Conservation (phyloP, 345 rosid genomes). For the Luvunga scandens region DNA sequence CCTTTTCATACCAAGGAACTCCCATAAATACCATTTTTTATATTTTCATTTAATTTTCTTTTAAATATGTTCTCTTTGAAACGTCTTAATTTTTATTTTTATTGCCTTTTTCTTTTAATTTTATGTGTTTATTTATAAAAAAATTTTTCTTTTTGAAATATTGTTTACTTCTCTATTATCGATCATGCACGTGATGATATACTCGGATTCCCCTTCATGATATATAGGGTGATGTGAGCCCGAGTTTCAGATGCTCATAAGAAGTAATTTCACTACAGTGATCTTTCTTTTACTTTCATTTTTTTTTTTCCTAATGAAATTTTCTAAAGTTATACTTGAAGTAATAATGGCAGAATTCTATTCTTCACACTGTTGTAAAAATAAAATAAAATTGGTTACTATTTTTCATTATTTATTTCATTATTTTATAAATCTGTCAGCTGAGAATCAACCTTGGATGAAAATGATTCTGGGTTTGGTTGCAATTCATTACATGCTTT, state of each 20-base stretch:
- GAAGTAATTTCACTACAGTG: neutral
- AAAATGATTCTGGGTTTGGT: neutral
- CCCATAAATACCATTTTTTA: no score
- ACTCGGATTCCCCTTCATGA: slow-evolving; percentile 78
- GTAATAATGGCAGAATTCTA: neutral
- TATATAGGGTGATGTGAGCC: slow-evolving; percentile 55
- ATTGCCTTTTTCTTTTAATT: neutral
- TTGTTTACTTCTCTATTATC: neutral
- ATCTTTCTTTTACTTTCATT: neutral
- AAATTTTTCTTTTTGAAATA: no score
- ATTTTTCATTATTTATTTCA: neutral
- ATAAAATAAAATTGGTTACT: neutral
- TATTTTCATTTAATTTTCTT: no score
- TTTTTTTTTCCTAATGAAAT: no score
- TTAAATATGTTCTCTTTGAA: no score
- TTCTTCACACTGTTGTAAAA: neutral
- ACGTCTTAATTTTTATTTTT: no score
- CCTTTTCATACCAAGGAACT: neutral
- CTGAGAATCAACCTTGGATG: neutral
- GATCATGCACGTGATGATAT: slow-evolving; percentile 42
- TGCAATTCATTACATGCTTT: neutral
- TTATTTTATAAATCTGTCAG: neutral
- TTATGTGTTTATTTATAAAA: neutral
- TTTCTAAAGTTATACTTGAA: neutral
- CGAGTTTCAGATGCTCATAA: slow-evolving; percentile 54